Evolutionary conservation across 108 stramenopile species (phyloP).

Genomic region (Chaetoceros tenuissimus): DNA sequence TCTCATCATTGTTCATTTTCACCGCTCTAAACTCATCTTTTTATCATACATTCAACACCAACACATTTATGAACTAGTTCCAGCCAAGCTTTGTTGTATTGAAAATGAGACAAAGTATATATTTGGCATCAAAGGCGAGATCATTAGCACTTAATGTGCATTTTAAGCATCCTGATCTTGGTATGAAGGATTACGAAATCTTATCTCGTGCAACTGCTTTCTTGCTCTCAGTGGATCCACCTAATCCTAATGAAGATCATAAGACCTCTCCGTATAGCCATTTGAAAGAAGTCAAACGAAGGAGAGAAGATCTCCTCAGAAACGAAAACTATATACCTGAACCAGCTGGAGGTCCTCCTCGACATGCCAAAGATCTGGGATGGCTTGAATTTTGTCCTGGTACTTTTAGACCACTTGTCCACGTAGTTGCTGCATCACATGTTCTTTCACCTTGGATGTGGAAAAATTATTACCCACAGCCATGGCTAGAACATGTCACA

Average conservation of each 20-base stretch:
- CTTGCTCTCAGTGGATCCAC: conserved; percentile 67
- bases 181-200: conserved; percentile 84
- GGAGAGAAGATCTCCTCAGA: conserved; percentile 31
- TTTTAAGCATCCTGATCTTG: conserved; percentile 72
- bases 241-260: conserved; percentile 11
- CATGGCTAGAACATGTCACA: conserved; percentile 56
- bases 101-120: not conserved
- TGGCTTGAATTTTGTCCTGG: conserved; percentile 78
- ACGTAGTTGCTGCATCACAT: conserved; percentile 70
- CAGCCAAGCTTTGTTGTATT: not conserved
- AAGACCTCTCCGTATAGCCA: conserved; percentile 25
- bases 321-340: conserved; percentile 44
- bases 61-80: too few relatives aligned
- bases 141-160: conserved; percentile 74
- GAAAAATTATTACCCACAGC: conserved; percentile 79
- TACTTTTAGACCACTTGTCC: conserved; percentile 59
- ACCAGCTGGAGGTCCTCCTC: conserved; percentile 46
- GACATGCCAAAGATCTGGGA: conserved; percentile 47
- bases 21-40: too few relatives aligned
- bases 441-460: conserved; percentile 69
- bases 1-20: too few relatives aligned
- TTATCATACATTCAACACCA: too few relatives aligned
- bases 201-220: conserved; percentile 70
- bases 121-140: not conserved
- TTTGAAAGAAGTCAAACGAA: conserved; percentile 27